Evolutionary conservation across 257 asterid species (phyloP).

Genomic region (Henckelia pumila): DNA sequence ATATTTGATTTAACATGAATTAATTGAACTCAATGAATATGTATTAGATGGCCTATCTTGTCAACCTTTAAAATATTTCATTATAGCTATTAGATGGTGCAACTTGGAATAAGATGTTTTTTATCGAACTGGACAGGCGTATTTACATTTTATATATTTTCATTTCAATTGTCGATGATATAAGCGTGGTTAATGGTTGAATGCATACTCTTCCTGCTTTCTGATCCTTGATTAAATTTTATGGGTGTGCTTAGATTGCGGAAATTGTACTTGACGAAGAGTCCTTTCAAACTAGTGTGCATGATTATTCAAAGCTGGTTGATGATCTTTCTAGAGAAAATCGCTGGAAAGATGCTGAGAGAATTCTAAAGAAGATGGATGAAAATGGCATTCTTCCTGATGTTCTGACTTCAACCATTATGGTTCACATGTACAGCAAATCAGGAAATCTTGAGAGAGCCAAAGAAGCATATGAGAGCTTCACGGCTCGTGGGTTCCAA

Average conservation of each 20-base stretch:
- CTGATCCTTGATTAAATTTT: slow-evolving; percentile 16
- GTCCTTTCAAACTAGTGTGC: slow-evolving; percentile 65
- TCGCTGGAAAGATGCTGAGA: slow-evolving; percentile 61
- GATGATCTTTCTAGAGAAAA: slow-evolving; percentile 55
- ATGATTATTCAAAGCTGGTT: slow-evolving; percentile 70
- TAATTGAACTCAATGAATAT: neutral
- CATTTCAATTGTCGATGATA: neutral
- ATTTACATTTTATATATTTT: too few relatives aligned
- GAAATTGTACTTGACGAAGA: slow-evolving; percentile 67
- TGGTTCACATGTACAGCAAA: slow-evolving; percentile 66
- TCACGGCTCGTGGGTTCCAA: slow-evolving; percentile 50
- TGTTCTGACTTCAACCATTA: slow-evolving; percentile 42
- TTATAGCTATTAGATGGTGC: neutral
- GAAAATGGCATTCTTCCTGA: slow-evolving; percentile 67
- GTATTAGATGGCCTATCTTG: neutral
- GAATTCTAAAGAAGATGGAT: slow-evolving; percentile 68
- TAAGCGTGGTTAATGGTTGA: slow-evolving; percentile 5
- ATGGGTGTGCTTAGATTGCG: slow-evolving; percentile 50
- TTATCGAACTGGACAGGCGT: neutral
- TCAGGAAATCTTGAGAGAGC: slow-evolving; percentile 61
- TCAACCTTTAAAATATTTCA: neutral
- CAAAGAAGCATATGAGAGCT: slow-evolving; percentile 44
- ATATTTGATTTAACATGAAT: neutral
- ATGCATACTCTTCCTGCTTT: neutral
- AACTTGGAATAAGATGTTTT: neutral